A percentile compares a stretch with the other conserved stretches of the same genome.
These are phyloP conservation scores for Escallonia herrerae DNA, from an alignment of 129 eudicot species.

Conservation along the genomic window DNA sequence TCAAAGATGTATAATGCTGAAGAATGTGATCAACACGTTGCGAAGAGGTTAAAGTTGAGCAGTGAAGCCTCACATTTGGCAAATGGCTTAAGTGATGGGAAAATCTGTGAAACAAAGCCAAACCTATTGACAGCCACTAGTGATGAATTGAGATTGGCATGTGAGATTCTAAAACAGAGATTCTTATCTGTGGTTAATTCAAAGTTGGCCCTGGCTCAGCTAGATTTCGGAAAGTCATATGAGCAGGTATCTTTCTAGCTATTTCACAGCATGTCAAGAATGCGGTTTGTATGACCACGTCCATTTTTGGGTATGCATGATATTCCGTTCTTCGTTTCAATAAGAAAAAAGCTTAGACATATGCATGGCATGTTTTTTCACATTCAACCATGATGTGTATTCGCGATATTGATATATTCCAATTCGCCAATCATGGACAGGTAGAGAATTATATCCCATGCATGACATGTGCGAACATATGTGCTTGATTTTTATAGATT, in stretches of 20 bases:
- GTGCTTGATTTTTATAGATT: too few relatives aligned
- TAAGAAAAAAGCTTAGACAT: too few relatives aligned
- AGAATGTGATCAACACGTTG: conserved; percentile 17
- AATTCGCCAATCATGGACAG: too few relatives aligned
- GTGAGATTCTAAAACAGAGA: conserved; percentile 60
- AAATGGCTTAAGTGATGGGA: conserved; percentile 21
- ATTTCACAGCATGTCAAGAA: conserved; percentile 7
- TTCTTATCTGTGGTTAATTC: conserved; percentile 50
- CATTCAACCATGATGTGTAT: too few relatives aligned
- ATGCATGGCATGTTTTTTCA: too few relatives aligned
- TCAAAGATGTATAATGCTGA: conserved; percentile 30
- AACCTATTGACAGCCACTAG: conserved; percentile 24
- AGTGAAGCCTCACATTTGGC: conserved; percentile 11
- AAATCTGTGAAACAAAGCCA: conserved; percentile 7
- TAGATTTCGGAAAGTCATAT: conserved; percentile 69
- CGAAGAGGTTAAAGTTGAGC: conserved; percentile 12
- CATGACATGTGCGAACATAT: too few relatives aligned
- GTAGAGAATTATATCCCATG: too few relatives aligned
- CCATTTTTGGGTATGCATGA: conserved; percentile 5
- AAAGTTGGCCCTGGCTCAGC: conserved; percentile 56
- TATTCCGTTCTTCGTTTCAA: conserved; percentile 3
- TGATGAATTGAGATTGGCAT: conserved; percentile 40
- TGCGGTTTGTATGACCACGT: background rate
- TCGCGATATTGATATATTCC: too few relatives aligned
- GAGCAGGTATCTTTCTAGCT: conserved; percentile 48